Base-by-base conservation (phyloP, 106 monocot species). In the Cymbidium sinense region DNA sequence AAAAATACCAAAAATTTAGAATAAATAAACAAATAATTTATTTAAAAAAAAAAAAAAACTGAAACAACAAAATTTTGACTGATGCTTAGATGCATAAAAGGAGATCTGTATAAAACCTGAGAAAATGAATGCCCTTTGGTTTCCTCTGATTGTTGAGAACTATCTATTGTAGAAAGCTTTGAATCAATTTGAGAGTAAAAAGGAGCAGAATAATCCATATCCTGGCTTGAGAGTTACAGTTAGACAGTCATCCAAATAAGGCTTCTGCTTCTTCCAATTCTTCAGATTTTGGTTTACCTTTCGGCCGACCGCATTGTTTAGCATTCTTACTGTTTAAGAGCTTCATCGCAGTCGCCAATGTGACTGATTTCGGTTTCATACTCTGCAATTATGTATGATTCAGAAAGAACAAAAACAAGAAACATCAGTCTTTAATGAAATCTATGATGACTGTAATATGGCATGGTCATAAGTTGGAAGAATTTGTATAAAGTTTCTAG, bases 261-360 rank as follows among this genome's bases (percentile, higher is more conserved):
- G 74, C 74, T n/a, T 43, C 44, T 74, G 18, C 74, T 74, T 74
- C 74, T 74, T 74, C 74, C 13, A 71, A 19, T 65, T 75, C 75
- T 23, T 76, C 67, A 35, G 64, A 13, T 35, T 51, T 76, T 65
- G 52, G 77, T 43, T 82, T 70, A 17, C 77, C 43, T 77, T 82
- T 82, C 9, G 81, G 81, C 29, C 81, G 76, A 10, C 81, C 81
- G 28, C 76, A 18, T 54, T 76, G 47, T 41, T 76, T 82, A 1
- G 81, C 77, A 10, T 34, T 82, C 75, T 82, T 82, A 58, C 76
- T 58, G 4, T 76, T 70, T 29, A 82, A 21, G 47, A 82, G 54
- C 76, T 82, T 77, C 77, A 82, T 1, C 4, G 67, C 81, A 23
- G 33, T n/a, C 28, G 76, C 54, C 52, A 82, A 50, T 55, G 81